phyloP scores from a whole-genome alignment of 192 early-diverging fungal species.

The Nowakowskiella sp. region DNA sequence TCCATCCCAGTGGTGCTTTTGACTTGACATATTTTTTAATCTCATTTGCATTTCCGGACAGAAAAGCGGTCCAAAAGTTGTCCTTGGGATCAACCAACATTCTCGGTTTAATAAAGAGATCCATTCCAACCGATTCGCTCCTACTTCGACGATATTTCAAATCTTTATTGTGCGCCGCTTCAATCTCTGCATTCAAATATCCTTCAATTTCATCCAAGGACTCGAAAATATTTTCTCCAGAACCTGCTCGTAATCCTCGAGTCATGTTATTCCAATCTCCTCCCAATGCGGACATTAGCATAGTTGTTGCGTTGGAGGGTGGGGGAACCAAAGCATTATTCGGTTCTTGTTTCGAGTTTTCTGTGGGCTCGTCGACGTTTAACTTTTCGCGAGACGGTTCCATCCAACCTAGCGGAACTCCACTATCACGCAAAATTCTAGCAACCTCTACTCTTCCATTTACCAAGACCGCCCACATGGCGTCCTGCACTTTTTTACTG shows the following conservation, averaged over 20 bases:
- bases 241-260: background rate
- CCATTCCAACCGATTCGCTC: background rate
- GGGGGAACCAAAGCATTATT: background rate
- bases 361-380: background rate
- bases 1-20: background rate
- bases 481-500: background rate
- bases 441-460: background rate
- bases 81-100: background rate
- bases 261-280: background rate
- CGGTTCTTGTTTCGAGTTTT: background rate
- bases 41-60: background rate
- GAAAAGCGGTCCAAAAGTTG: background rate
- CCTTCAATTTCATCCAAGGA: background rate
- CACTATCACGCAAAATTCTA: background rate
- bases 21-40: background rate
- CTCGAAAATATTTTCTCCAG: too few relatives aligned
- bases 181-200: background rate
- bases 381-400: background rate
- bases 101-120: background rate
- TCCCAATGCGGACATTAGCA: background rate
- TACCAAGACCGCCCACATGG: background rate
- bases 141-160: background rate
- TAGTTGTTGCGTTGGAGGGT: background rate
- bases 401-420: background rate
- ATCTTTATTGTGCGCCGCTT: background rate